Evolutionary conservation across 345 rosid species (phyloP).

Genomic region (Abelmoschus esculentus): DNA sequence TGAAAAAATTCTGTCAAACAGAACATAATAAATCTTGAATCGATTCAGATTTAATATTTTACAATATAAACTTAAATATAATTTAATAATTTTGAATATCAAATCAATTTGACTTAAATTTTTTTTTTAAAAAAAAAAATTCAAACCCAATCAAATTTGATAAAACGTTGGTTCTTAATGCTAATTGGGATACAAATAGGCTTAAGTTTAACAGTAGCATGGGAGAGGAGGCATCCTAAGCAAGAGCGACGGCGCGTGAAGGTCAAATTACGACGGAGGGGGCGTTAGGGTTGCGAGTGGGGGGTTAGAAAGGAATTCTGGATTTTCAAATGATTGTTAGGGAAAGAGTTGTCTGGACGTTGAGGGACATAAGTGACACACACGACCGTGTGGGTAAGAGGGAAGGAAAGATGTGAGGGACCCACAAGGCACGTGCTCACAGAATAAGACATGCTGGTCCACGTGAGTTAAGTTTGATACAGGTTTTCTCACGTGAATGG

Average conservation of each 20-base stretch:
- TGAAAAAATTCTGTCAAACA: too few relatives aligned
- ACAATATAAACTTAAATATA: too few relatives aligned
- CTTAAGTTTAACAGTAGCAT: background rate
- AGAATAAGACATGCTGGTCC: background rate
- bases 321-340: background rate
- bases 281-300: background rate
- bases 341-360: background rate
- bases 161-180: too few relatives aligned
- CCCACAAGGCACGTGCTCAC: background rate
- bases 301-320: background rate
- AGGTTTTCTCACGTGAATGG: background rate
- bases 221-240: background rate
- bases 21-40: too few relatives aligned
- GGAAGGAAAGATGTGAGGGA: background rate
- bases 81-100: too few relatives aligned
- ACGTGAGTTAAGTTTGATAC: background rate
- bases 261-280: background rate
- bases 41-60: too few relatives aligned
- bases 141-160: too few relatives aligned
- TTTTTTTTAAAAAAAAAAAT: too few relatives aligned
- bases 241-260: background rate
- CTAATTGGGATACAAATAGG: background rate
- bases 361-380: background rate
- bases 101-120: too few relatives aligned
- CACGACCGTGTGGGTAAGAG: background rate